Evolutionary conservation across 148 eudicot genomes (phyloP).

Genomic region (Vaccinium corymbosum): DNA sequence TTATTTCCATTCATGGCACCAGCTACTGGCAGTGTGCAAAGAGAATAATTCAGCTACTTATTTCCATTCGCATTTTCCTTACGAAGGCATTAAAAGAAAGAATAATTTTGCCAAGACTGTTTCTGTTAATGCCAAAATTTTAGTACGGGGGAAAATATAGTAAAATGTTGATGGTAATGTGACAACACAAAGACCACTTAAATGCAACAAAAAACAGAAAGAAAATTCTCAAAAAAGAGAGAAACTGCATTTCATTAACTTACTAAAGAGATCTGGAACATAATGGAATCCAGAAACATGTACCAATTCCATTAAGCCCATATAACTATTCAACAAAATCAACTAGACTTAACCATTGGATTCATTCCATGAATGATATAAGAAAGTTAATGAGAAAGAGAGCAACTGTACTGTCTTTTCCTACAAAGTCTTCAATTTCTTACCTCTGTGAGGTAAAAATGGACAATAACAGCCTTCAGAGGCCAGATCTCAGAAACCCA

Average conservation of each 20-base stretch:
- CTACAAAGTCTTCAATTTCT: not conserved
- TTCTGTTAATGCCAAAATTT: too few species aligned
- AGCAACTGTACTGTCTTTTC: not conserved
- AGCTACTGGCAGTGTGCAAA: not conserved
- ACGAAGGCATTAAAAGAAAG: not conserved
- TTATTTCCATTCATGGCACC: not conserved
- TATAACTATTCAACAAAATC: slow-evolving; percentile 1
- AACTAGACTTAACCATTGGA: not conserved
- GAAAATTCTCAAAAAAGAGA: too few species aligned
- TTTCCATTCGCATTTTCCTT: not conserved
- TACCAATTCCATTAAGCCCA: not conserved
- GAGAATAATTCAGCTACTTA: too few species aligned
- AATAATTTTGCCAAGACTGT: too few species aligned
- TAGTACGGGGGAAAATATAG: not conserved
- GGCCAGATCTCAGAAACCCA: slow-evolving; percentile 35
- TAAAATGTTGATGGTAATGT: not conserved
- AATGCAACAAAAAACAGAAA: slow-evolving; percentile 4
- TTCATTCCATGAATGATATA: not conserved
- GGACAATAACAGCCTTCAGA: slow-evolving; percentile 17
- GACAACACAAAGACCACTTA: not conserved
- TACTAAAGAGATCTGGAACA: slow-evolving; percentile 5
- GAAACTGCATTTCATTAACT: not conserved
- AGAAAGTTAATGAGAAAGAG: not conserved
- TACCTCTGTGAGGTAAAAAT: not conserved
- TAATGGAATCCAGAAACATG: slow-evolving; percentile 8